Base-by-base conservation (phyloP, 148 eudicot species). In the Heliamphora exappendiculata region DNA sequence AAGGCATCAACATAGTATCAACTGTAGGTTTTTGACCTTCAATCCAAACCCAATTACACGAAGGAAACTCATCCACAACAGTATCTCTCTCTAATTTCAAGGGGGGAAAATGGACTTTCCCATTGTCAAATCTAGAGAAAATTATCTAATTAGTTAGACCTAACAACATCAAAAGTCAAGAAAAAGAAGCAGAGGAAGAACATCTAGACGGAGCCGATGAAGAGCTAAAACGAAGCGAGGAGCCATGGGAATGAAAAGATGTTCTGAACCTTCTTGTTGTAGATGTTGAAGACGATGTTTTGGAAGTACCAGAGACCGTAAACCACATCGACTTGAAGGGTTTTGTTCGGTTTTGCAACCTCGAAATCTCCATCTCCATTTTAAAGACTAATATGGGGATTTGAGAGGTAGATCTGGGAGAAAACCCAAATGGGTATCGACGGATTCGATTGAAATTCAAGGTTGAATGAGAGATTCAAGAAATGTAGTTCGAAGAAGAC, bases 191-290 rank as follows among this genome's bases (percentile, higher is more conserved):
- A 94, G 1, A 91, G 85, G 36, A 82, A 66, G 0, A 90, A 39
- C 96, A 89, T 92, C 90, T 91, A 94, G 74, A 94, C 57, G 22
- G 98, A 90, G 1, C 97, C 98, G 1, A 84, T 86, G 69, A 94
- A 79, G 22, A 94, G 88, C 83, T 92, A 97, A 60, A 94, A 91
- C 8, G 98, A 89, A 33, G 98, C 98, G 33, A 94, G 85, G 14
- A 94, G 83, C 98, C 98, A 94, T 42, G 98, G 97, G 44, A 85
- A 94, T 19, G 95, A 90, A 83, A 94, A 94, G n/a, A 94, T 77
- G 64, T 94, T 92, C 59, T 92, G 75, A 0, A 78, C 91, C 78
- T 94, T 94, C 76, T 90, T 92, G 79, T 92, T 90, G 64, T 88
- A 94, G 62, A 94, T 94, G 74, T 92, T 94, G 78, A 94, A 94